Conservation (phyloP, 352 stramenopile genomes). For the Pythium oligandrum region DNA sequence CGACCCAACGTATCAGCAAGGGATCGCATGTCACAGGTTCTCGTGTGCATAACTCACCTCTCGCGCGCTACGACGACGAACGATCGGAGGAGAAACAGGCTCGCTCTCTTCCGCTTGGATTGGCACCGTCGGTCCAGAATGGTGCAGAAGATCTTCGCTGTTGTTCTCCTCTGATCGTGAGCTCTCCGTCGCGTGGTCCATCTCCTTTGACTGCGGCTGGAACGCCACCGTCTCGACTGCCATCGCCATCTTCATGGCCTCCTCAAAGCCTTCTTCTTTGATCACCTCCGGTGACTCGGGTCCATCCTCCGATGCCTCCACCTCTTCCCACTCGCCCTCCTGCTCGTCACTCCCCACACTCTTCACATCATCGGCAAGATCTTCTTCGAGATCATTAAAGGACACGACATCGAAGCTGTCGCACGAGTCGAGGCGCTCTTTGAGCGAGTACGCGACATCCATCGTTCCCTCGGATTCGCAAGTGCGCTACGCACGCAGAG, state of each 20-base stretch:
- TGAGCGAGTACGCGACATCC: slow-evolving; percentile 4
- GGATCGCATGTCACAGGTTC: not conserved
- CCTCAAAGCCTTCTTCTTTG: slow-evolving; percentile 10
- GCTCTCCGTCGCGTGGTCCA: no score
- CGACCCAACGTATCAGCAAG: no score
- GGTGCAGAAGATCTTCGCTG: no score
- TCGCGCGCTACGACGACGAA: slow-evolving; percentile 6
- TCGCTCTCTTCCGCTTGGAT: no score
- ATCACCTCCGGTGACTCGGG: not conserved
- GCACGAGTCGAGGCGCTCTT: slow-evolving; percentile 23
- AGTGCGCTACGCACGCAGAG: not conserved
- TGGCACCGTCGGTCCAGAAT: no score
- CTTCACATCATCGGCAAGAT: slow-evolving; percentile 10
- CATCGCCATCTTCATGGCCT: slow-evolving; percentile 11
- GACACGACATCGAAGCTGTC: slow-evolving; percentile 34
- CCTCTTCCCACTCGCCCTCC: slow-evolving; percentile 45
- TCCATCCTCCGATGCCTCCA: slow-evolving; percentile 11
- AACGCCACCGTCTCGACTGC: not conserved
- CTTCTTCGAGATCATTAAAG: slow-evolving; percentile 14
- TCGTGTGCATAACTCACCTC: slow-evolving; percentile 6
- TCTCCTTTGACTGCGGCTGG: no score
- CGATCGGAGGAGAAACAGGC: no score
- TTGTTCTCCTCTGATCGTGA: no score
- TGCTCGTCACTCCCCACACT: slow-evolving; percentile 1
- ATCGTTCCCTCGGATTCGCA: no score